phyloP scores from a whole-genome alignment of 495 filamentous ascomycete genomes.

The Daldinia caldariorum region DNA sequence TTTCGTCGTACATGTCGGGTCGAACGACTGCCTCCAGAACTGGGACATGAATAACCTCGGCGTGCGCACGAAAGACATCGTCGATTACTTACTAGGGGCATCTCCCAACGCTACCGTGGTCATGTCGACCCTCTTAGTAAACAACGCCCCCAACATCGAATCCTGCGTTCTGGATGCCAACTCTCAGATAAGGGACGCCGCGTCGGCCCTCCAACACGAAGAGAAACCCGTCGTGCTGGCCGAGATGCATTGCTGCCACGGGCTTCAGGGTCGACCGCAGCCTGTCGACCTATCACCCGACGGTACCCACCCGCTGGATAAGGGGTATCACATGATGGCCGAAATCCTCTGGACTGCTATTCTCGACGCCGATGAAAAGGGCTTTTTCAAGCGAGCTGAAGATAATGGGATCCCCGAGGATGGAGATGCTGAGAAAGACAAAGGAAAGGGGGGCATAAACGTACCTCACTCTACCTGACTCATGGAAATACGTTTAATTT shows the following conservation, averaged over 20 bases:
- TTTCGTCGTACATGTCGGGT: conserved; percentile 48
- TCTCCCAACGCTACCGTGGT: conserved; percentile 36
- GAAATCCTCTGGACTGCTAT: conserved; percentile 42
- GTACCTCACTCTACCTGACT: no score
- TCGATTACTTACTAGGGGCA: conserved; percentile 18
- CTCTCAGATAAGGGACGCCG: no score
- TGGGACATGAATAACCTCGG: no score
- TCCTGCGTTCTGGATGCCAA: no score
- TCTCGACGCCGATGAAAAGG: no score
- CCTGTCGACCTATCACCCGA: conserved; percentile 31
- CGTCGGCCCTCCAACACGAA: conserved; percentile 29
- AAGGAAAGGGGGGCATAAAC: no score
- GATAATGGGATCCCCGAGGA: no score
- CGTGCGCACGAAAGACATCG: conserved; percentile 18
- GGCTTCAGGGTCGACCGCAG: conserved; percentile 35
- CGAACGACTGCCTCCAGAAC: no score
- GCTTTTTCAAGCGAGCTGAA: no score
- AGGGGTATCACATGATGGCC: conserved; percentile 55
- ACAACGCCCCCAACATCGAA: conserved; percentile 21
- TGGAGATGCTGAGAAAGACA: no score
- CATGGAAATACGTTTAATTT: no score
- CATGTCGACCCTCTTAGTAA: conserved; percentile 22
- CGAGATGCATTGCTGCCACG: conserved; percentile 33
- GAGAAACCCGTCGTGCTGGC: conserved; percentile 34
- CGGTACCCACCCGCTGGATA: conserved; percentile 51